These are phyloP conservation scores for Arthromyces matolae DNA, from an alignment of 768 basidiomycete genomes.

Conservation along the genomic window DNA sequence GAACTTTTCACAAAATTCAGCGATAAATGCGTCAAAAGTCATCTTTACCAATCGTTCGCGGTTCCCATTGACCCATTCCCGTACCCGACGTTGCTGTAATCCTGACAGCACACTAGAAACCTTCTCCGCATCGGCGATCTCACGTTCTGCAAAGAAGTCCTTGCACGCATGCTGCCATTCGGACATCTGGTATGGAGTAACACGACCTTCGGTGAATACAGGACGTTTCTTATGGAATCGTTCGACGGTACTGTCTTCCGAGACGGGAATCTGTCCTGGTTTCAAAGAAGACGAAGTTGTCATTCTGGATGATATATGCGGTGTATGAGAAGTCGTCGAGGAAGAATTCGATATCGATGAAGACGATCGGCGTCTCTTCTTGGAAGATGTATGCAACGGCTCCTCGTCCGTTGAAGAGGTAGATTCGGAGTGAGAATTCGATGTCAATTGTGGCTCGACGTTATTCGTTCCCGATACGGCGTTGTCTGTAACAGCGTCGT, in stretches of 20 bases:
- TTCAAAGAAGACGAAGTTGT: too few species aligned
- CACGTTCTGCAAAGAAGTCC: neutral
- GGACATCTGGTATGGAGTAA: constrained; percentile 1
- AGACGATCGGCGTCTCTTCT: too few species aligned
- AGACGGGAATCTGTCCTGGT: neutral
- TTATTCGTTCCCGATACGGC: too few species aligned
- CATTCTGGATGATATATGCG: too few species aligned
- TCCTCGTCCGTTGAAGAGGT: too few species aligned
- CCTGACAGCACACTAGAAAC: neutral
- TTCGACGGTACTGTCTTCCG: neutral
- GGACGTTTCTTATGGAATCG: constrained; percentile 1
- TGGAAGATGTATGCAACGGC: too few species aligned
- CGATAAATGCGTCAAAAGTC: constrained; percentile 13
- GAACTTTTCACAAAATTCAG: constrained; percentile 7
- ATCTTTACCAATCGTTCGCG: constrained; percentile 1
- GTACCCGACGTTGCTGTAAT: constrained; percentile 1
- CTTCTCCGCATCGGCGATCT: neutral
- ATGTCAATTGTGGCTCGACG: too few species aligned
- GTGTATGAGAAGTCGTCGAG: too few species aligned
- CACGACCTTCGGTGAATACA: constrained; percentile 3
- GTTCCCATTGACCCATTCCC: constrained; percentile 12
- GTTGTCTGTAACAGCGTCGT: too few species aligned
- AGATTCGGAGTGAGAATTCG: too few species aligned
- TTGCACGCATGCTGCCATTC: constrained; percentile 2
- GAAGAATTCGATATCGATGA: too few species aligned